Evolutionary conservation across 345 rosid species (phyloP).

Genomic region (Euclidium syriacum): DNA sequence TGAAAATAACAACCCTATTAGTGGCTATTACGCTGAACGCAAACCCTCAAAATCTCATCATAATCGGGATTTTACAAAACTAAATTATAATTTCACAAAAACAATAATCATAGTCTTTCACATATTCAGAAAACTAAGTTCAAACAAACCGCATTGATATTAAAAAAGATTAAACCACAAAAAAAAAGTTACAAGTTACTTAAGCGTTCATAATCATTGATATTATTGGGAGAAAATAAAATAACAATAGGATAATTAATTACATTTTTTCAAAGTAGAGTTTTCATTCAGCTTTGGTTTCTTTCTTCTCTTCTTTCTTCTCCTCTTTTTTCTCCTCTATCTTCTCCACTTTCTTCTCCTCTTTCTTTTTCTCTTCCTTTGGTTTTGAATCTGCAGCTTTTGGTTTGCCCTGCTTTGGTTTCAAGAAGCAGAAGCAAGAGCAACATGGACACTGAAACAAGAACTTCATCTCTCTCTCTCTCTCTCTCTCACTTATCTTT

Average conservation of each 20-base stretch:
- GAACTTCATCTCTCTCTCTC: constrained; percentile 57
- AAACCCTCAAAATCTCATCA: background rate
- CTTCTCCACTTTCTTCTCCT: constrained; percentile 21
- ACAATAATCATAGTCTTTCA: constrained; percentile 3
- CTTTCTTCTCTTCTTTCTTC: constrained; percentile 29
- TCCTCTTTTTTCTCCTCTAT: constrained; percentile 21
- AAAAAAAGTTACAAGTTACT: background rate
- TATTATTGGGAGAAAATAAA: background rate
- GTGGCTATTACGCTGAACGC: background rate
- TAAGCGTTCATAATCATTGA: constrained; percentile 13
- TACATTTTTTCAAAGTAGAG: background rate
- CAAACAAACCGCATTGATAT: background rate
- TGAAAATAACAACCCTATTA: background rate
- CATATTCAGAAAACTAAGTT: background rate
- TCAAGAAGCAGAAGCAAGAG: constrained; percentile 83
- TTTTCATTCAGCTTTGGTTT: constrained; percentile 24
- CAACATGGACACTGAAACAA: constrained; percentile 87
- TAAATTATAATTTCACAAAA: background rate
- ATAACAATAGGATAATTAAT: constrained; percentile 6
- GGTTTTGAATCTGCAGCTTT: constrained; percentile 37
- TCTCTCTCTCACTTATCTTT: constrained; percentile 15
- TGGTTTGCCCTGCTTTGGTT: constrained; percentile 54
- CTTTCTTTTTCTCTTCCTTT: constrained; percentile 48
- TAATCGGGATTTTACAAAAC: background rate
- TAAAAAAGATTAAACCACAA: background rate